These are phyloP conservation scores for Pleurotus djamor DNA, from an alignment of 768 basidiomycete genomes.

Conservation along the genomic window DNA sequence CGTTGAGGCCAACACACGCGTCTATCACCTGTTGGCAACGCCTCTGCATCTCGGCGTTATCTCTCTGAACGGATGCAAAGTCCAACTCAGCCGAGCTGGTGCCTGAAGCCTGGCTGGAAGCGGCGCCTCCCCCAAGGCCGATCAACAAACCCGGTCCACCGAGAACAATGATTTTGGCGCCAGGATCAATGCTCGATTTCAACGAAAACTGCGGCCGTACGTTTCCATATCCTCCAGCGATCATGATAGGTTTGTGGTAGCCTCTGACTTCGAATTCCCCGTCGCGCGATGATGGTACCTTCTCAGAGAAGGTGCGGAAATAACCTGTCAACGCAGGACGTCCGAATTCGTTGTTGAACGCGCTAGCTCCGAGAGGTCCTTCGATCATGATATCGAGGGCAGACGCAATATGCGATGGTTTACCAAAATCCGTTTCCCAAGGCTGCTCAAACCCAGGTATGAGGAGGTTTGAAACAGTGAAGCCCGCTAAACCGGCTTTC, in stretches of 20 bases:
- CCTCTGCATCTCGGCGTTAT: conserved; percentile 98
- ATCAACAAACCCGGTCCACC: conserved; percentile 97
- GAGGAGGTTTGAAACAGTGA: conserved; percentile 90
- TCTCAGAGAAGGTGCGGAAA: conserved; percentile 92
- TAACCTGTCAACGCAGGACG: conserved; percentile 91
- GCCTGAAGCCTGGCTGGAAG: conserved; percentile 91
- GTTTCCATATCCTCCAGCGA: conserved; percentile 95
- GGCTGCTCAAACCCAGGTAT: conserved; percentile 91
- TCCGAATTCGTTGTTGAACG: conserved; percentile 99
- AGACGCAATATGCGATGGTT: conserved; percentile 87
- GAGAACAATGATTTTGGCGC: conserved; percentile 87
- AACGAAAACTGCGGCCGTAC: conserved; percentile 81
- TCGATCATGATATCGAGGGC: conserved; percentile 97
- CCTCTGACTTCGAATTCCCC: conserved; percentile 72
- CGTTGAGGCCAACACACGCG: conserved; percentile 64
- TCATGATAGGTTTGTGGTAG: conserved; percentile 99
- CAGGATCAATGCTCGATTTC: conserved; percentile 75
- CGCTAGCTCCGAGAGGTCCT: conserved; percentile 90
- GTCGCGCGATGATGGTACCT: conserved; percentile 53
- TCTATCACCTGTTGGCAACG: conserved; percentile 98
- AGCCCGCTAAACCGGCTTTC: conserved; percentile 92
- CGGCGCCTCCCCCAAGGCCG: conserved; percentile 95
- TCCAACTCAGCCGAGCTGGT: conserved; percentile 91
- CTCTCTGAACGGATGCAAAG: conserved; percentile 96
- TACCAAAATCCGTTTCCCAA: conserved; percentile 95